Evolutionary conservation across 1,139 yeast species (phyloP), one percentile per base, ranked within the genome.

Genomic region (Yamadazyma diospyri): DNA sequence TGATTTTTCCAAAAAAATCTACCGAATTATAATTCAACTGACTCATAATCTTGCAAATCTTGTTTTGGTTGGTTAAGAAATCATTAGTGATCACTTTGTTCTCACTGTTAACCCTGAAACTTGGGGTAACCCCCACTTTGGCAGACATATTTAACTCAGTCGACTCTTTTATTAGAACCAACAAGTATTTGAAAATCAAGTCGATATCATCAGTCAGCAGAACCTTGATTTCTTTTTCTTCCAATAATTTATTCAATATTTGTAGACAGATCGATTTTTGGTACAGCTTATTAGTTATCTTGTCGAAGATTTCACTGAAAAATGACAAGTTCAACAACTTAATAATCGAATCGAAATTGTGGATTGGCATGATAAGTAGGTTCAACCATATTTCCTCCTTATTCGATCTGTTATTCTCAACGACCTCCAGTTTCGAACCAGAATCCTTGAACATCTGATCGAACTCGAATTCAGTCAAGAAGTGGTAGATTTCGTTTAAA

Each of bases 41-140:
- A 46, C 81, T 89, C 4, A 86, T 61, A n/a, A 85, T 55, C 46
- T 81, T 81, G 26, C 92, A 78, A 10, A 89, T 57, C 37, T 74
- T 77, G 43, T 84, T 84, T 48, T 82, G 88, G 32, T 74, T 77
- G n/a, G 61, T 56, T 17, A 76, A 53, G 35, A 66, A 64, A 6
- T 66, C 72, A 23, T 57, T 59, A 0, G 66, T 50, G 2, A 65
- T 46, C 27, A 52, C 48, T 16, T 48, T 52, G 27, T 54, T 54
- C 11, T 31, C 30, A n/a, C n/a, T n/a, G 21, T 25, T 31, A 5
- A 66, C 42, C 33, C 53, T 55, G 25, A 64, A 50, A 0, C 67
- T 53, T 23, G 57, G 56, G 2, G 59, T 55, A 1, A 68, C 45
- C 1, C 73, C 74, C 33, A 69, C 53, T 40, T 57, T 54, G 36